phyloP scores from a whole-genome alignment of 306 rosid genomes.

The Hippophae rhamnoides region DNA sequence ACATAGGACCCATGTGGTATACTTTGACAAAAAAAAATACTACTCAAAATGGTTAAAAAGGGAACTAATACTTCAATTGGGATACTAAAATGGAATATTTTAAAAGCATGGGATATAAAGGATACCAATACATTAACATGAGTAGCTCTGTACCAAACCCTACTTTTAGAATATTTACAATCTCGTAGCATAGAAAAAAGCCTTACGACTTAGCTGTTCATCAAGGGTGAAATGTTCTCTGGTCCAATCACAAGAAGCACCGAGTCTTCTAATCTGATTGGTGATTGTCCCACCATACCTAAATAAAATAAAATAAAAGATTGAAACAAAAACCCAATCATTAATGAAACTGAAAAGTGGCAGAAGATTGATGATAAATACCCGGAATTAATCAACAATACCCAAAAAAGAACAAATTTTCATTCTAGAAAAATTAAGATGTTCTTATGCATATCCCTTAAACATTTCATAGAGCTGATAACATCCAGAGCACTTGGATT shows the following conservation, averaged over 20 bases:
- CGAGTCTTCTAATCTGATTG: constrained; percentile 96
- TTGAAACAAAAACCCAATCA: neutral
- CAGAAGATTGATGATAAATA: too few relatives aligned
- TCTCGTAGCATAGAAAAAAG: constrained; percentile 42
- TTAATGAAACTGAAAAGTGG: neutral
- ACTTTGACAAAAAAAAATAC: too few relatives aligned
- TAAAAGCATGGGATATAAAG: too few relatives aligned
- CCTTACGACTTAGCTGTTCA: constrained; percentile 99
- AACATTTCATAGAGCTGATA: neutral
- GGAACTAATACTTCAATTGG: too few relatives aligned
- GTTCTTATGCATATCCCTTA: neutral
- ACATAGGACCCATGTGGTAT: too few relatives aligned
- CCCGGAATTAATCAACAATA: too few relatives aligned
- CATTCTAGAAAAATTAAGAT: neutral
- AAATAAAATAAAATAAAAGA: constrained; percentile 14
- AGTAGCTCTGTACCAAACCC: too few relatives aligned
- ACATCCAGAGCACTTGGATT: neutral
- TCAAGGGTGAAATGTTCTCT: constrained; percentile 95
- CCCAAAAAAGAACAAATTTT: too few relatives aligned
- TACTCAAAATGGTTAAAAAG: too few relatives aligned
- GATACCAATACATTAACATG: too few relatives aligned
- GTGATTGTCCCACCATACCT: constrained; percentile 94
- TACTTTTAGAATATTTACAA: constrained; percentile 16
- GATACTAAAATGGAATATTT: too few relatives aligned
- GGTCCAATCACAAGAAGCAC: constrained; percentile 98